Conservation (phyloP, 345 rosid genomes). For the Salix dunnii region DNA sequence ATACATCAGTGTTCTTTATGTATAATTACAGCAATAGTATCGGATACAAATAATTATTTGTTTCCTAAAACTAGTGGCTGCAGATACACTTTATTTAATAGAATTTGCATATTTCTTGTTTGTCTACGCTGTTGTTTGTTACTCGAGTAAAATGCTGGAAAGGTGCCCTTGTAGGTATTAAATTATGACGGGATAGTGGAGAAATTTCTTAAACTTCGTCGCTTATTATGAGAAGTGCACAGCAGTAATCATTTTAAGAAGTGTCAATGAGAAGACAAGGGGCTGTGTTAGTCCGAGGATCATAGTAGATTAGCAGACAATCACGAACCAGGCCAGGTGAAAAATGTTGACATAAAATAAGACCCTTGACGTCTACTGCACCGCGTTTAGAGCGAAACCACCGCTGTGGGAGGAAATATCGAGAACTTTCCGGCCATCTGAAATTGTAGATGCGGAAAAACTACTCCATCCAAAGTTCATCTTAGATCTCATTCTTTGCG, state of each 20-base stretch:
- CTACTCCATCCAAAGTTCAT: too few relatives aligned
- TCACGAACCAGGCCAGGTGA: background rate
- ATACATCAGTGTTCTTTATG: background rate
- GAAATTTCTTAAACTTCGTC: background rate
- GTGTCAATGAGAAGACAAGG: background rate
- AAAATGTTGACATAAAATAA: background rate
- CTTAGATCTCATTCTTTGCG: too few relatives aligned
- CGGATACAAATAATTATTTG: background rate
- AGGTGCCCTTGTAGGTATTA: slow-evolving; percentile 92
- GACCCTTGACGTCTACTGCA: slow-evolving; percentile 61
- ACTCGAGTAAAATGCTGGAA: slow-evolving; percentile 51
- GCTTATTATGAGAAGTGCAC: background rate
- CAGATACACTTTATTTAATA: background rate
- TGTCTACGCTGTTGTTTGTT: background rate
- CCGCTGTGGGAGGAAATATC: slow-evolving; percentile 91
- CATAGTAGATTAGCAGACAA: background rate
- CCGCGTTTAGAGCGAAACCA: slow-evolving; percentile 81
- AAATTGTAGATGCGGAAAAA: slow-evolving; percentile 40
- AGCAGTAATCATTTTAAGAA: background rate
- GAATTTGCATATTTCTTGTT: background rate
- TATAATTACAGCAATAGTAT: background rate
- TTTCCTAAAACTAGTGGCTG: background rate
- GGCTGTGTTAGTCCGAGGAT: background rate
- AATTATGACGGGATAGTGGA: slow-evolving; percentile 21
- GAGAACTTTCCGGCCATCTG: slow-evolving; percentile 65